Percentiles rank a stretch among this genome's conserved stretches.
Evolutionary conservation across 2,329 filamentous ascomycete genomes (phyloP).

Genomic region (Curvularia sp.): DNA sequence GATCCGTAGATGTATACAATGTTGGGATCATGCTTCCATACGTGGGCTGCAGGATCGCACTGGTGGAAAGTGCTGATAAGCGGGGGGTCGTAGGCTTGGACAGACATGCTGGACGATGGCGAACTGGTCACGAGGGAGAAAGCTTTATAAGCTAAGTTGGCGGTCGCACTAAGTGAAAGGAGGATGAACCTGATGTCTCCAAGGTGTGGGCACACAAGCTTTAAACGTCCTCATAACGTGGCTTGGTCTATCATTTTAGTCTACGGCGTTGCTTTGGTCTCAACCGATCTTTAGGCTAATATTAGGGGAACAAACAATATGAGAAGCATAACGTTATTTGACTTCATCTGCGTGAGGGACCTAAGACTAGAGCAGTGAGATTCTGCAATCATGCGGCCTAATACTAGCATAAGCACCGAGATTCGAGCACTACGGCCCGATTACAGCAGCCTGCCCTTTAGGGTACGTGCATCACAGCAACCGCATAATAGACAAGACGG

Average conservation of each 20-base stretch:
- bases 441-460: not conserved
- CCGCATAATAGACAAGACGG: not conserved
- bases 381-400: not conserved
- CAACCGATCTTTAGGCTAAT: slow-evolving; percentile 6
- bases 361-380: not conserved
- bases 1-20: slow-evolving; percentile 17
- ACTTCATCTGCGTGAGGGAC: not conserved
- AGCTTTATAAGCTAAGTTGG: not conserved
- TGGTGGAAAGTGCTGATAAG: slow-evolving; percentile 18
- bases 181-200: not conserved
- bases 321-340: not conserved
- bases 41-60: slow-evolving; percentile 16
- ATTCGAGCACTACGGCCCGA: not conserved
- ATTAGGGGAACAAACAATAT: not conserved
- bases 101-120: slow-evolving; percentile 1
- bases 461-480: not conserved
- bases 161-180: not conserved
- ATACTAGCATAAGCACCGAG: slow-evolving; percentile 2
- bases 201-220: not conserved
- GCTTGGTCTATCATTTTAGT: not conserved
- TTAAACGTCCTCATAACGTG: not conserved
- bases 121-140: not conserved
- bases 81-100: slow-evolving; percentile 17
- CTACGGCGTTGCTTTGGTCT: not conserved
- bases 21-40: slow-evolving; percentile 17